A percentile compares a stretch with the other conserved stretches of the same genome.
Evolutionary conservation across 331 rosid species (phyloP).

Genomic region (Telfairia occidentalis): DNA sequence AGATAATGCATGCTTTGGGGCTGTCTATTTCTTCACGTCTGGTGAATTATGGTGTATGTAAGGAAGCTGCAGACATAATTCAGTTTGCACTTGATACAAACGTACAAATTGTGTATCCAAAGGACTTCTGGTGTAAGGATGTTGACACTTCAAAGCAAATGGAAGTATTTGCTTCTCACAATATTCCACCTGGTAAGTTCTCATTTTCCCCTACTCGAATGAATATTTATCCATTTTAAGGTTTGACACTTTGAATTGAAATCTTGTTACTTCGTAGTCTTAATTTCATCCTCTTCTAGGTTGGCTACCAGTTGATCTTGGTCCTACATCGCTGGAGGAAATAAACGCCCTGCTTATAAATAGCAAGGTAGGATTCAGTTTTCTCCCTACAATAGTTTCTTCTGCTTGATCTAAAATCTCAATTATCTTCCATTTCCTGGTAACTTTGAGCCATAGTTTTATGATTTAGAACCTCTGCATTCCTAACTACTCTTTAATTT

Average conservation of each 20-base stretch:
- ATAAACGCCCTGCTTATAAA: slow-evolving; percentile 41
- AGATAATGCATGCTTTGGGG: slow-evolving; percentile 69
- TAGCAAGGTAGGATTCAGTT: slow-evolving; percentile 41
- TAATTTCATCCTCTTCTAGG: slow-evolving; percentile 26
- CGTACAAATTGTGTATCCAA: slow-evolving; percentile 51
- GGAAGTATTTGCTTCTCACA: slow-evolving; percentile 45
- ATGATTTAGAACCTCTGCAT: neutral
- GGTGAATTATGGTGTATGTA: slow-evolving; percentile 36
- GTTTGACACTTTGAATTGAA: neutral
- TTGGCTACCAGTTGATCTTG: slow-evolving; percentile 81
- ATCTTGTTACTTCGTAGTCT: neutral
- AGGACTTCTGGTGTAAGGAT: slow-evolving; percentile 72
- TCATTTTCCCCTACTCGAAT: neutral
- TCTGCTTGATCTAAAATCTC: neutral
- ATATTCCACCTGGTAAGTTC: slow-evolving; percentile 55
- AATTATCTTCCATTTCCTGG: neutral
- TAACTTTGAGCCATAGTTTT: neutral
- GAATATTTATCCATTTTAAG: neutral
- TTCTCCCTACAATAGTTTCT: neutral
- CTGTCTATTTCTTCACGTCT: slow-evolving; percentile 44
- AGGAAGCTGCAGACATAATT: slow-evolving; percentile 42
- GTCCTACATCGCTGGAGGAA: slow-evolving; percentile 59
- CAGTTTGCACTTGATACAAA: slow-evolving; percentile 37
- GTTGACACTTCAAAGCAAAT: slow-evolving; percentile 31
- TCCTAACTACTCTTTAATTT: neutral